phyloP scores from a whole-genome alignment of 139 green algal genomes.

The Coccomyxa sp. region DNA sequence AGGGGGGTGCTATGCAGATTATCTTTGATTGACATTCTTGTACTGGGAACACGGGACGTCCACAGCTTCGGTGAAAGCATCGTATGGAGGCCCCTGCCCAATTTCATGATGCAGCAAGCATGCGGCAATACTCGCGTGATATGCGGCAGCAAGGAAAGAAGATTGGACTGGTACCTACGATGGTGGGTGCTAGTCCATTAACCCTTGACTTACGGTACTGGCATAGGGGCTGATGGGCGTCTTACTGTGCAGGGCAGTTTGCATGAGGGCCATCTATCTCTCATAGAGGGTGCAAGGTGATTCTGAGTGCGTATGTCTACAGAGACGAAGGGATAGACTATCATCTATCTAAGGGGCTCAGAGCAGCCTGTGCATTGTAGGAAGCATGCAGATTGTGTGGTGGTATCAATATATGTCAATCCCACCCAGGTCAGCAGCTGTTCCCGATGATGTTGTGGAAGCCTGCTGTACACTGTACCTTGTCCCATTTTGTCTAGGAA shows the following conservation, averaged over 20 bases:
- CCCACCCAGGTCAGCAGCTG: constrained; percentile 74
- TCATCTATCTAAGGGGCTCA: no score
- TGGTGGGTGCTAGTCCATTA: constrained; percentile 50
- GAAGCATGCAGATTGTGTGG: constrained; percentile 72
- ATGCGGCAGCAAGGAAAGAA: constrained; percentile 50
- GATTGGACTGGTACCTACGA: constrained; percentile 94
- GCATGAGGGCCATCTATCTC: constrained; percentile 90
- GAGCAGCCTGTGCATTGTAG: no score
- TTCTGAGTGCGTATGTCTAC: background rate
- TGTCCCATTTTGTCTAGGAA: background rate
- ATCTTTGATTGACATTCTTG: no score
- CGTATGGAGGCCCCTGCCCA: no score
- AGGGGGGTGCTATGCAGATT: no score
- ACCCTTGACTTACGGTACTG: background rate
- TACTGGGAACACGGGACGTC: no score
- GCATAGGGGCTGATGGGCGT: background rate
- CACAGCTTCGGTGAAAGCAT: no score
- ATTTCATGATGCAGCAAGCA: constrained; percentile 48
- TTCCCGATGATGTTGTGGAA: background rate
- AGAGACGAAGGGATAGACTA: background rate
- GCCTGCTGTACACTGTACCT: no score
- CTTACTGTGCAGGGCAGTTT: constrained; percentile 74
- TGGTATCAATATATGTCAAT: constrained; percentile 98
- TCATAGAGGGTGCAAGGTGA: constrained; percentile 71
- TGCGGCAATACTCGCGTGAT: constrained; percentile 68